phyloP scores from a whole-genome alignment of 805 yeast species.

The Schizosaccharomyces lindneri region DNA sequence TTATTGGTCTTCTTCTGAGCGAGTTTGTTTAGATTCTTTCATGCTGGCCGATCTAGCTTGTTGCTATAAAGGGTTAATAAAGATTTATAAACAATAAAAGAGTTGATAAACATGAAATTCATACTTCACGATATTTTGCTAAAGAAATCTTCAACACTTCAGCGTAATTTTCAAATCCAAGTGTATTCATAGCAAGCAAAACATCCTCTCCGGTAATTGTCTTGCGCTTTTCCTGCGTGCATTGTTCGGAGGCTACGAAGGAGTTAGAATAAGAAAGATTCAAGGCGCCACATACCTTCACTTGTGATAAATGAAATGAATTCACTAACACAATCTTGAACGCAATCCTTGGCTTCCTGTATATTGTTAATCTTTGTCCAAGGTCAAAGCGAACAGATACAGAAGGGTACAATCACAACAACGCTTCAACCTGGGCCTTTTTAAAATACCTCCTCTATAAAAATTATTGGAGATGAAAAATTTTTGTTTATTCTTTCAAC shows the following conservation, averaged over 20 bases:
- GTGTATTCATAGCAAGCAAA: conserved; percentile 33
- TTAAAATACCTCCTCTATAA: no score
- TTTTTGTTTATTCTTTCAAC: no score
- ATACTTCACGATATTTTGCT: conserved; percentile 34
- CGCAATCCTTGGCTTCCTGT: conserved; percentile 46
- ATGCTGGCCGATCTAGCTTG: background rate
- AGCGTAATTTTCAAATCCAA: conserved; percentile 47
- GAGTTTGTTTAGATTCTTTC: background rate
- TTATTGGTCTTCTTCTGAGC: background rate
- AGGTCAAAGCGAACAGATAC: background rate
- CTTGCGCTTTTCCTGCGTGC: conserved; percentile 38
- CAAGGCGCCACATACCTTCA: conserved; percentile 18
- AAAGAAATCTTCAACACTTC: conserved; percentile 43
- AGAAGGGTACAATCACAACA: background rate
- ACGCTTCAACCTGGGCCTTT: background rate
- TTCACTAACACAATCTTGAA: conserved; percentile 47
- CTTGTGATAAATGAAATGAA: conserved; percentile 44
- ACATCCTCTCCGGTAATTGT: conserved; percentile 51
- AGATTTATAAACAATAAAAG: no score
- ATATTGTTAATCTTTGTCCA: no score
- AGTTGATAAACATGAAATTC: background rate
- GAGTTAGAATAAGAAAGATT: background rate
- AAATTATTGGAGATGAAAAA: no score
- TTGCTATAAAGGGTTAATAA: background rate
- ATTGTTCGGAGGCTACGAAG: conserved; percentile 28